Evolutionary conservation across 176 grass and related monocot species (phyloP).

Genomic region (Rhynchospora breviuscula): DNA sequence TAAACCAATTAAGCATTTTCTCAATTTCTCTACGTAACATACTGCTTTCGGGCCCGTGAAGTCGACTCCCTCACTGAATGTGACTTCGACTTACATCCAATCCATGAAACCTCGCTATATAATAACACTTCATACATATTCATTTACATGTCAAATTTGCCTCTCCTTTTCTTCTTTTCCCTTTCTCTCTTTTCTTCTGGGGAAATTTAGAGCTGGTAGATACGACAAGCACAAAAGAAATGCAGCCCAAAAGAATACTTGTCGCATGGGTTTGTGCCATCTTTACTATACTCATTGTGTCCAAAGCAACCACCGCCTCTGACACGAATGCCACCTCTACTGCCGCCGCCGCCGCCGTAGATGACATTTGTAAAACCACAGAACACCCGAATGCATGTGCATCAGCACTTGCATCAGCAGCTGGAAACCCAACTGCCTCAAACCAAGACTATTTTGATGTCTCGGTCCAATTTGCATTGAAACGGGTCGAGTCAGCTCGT

Average conservation of each 20-base stretch:
- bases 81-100: conserved; percentile 18
- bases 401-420: conserved; percentile 39
- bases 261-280: conserved; percentile 25
- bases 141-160: neutral
- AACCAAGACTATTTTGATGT: conserved; percentile 36
- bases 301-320: neutral
- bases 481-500: conserved; percentile 35
- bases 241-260: conserved; percentile 2
- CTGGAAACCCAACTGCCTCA: neutral
- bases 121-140: neutral
- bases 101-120: neutral
- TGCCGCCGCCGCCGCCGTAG: neutral
- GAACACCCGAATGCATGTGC: conserved; percentile 51
- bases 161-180: neutral
- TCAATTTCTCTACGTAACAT: neutral
- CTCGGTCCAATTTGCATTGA: conserved; percentile 71
- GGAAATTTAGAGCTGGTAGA: neutral
- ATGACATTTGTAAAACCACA: conserved; percentile 42
- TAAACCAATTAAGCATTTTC: neutral
- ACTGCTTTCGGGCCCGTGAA: conserved; percentile 13
- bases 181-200: conserved; percentile 1
- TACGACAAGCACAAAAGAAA: neutral
- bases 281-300: conserved; percentile 25
- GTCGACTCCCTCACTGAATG: conserved; percentile 5
- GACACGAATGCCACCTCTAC: neutral